Evolutionary conservation across 2,329 filamentous ascomycete species (phyloP).

Genomic region (Cercospora sesami): DNA sequence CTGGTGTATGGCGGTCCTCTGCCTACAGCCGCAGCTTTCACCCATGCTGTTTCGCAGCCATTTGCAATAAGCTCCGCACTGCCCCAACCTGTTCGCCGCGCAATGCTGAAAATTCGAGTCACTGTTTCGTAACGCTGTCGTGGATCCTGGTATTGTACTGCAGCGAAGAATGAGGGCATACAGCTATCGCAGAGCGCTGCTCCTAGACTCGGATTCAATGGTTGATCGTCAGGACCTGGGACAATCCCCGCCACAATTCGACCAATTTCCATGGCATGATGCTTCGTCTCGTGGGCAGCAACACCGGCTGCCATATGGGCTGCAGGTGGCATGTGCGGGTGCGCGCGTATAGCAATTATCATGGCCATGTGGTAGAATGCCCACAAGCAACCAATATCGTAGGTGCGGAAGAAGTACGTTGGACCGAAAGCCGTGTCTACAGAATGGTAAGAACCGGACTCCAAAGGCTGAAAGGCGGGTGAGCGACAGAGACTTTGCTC

Average conservation of each 20-base stretch:
- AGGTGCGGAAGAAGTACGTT: conserved; percentile 78
- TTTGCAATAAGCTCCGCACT: conserved; percentile 77
- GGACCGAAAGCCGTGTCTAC: conserved; percentile 75
- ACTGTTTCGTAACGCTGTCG: conserved; percentile 77
- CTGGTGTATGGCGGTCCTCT: conserved; percentile 72
- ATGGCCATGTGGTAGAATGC: conserved; percentile 81
- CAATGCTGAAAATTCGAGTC: conserved; percentile 70
- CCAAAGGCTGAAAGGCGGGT: conserved; percentile 70
- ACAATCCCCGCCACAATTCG: conserved; percentile 72
- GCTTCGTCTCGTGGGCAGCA: conserved; percentile 69
- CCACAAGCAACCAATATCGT: conserved; percentile 85
- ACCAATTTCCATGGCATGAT: conserved; percentile 72
- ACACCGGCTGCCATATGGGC: conserved; percentile 84
- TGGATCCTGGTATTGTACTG: conserved; percentile 71
- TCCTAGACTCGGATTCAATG: conserved; percentile 74
- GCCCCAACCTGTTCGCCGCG: conserved; percentile 82
- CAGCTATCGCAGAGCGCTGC: conserved; percentile 79
- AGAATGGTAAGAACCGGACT: conserved; percentile 64
- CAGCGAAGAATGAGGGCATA: conserved; percentile 84
- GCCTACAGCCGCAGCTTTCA: conserved; percentile 69
- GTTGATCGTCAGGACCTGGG: conserved; percentile 50
- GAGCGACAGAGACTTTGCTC: conserved; percentile 62
- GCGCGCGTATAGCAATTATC: conserved; percentile 77
- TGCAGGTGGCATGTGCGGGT: conserved; percentile 87
- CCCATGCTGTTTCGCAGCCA: conserved; percentile 84